Base-by-base conservation (phyloP, 306 rosid species). In the Begonia fuchsioides region DNA sequence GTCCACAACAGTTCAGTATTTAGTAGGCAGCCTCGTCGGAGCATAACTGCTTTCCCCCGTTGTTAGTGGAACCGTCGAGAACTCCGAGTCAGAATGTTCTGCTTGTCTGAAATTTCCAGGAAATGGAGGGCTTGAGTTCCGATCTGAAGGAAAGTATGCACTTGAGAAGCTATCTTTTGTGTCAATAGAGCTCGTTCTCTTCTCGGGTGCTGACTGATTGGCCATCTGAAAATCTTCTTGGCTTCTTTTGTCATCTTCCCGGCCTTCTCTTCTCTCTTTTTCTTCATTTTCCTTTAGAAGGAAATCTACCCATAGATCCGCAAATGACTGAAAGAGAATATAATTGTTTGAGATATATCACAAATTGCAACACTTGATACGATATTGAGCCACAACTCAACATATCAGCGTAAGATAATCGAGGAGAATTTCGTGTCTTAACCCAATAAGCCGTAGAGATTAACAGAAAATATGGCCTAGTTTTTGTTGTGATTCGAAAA, bases 281-380 rank as follows among this genome's bases (percentile, higher is more conserved):
- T 83, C 86, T 72, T 81, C 87, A 32, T 64, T 81, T 70, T 90
- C 97, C 72, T 78, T 84, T 66, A 90, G 95, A 61, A 90, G 97
- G 63, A 84, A 90, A 78, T 84, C 97, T 57, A 90, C 97, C 97
- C 97, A 90, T 53, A 90, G 47, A 81, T 90, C 97, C 72, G 97
- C 90, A 62, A 90, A 90, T 62, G 97, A 90, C 97, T 90, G 93
- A 12, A 61, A n/a, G 57, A 26, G 35, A 26, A 26, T 1, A 8
- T 8, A 26, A 26, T 26, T 26, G 35, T 8, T 26, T 26, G 35
- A 26, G 35, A 26, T 26, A 4, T 26, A 26, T 4, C 35, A 8
- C 0, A 26, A 26, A 26, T 26, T 26, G 35, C 35, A 3, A 26
- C 35, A 26, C 5, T 26, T 26, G 5, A 26, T 8, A 26, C 35